Conservation (phyloP, 495 filamentous ascomycete species). For the Trichocladium antarcticum region DNA sequence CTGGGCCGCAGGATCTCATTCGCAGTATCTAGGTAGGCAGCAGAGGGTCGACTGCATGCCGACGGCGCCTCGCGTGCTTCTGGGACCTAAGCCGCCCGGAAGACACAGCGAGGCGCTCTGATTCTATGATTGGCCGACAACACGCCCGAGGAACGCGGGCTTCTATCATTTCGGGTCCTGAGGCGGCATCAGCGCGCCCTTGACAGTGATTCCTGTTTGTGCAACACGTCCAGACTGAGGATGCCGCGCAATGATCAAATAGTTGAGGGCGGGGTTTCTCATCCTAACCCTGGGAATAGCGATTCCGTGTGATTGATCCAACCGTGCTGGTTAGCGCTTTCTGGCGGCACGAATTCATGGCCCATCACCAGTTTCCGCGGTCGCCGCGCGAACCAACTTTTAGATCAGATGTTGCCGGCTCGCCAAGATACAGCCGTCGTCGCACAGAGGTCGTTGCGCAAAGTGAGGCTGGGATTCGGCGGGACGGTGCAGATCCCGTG, state of each 20-base stretch:
- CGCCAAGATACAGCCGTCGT: background rate
- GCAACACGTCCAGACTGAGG: background rate
- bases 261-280: too few species aligned
- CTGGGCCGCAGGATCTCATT: too few species aligned
- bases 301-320: too few species aligned
- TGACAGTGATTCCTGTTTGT: background rate
- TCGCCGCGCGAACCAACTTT: background rate
- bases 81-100: too few species aligned
- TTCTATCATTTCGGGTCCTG: background rate
- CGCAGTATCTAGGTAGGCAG: too few species aligned
- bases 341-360: too few species aligned
- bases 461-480: background rate
- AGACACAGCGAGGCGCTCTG: too few species aligned
- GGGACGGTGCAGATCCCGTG: background rate
- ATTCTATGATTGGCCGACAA: too few species aligned
- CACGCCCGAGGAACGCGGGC: too few species aligned
- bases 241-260: background rate
- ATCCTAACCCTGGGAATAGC: too few species aligned
- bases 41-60: too few species aligned
- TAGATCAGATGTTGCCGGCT: background rate
- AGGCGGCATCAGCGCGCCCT: background rate
- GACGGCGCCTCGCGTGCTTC: too few species aligned
- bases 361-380: background rate
- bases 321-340: background rate
- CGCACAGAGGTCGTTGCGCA: constrained; percentile 1